phyloP scores from a whole-genome alignment of 2,329 filamentous ascomycete genomes.

The Aspergillus costaricaensis region DNA sequence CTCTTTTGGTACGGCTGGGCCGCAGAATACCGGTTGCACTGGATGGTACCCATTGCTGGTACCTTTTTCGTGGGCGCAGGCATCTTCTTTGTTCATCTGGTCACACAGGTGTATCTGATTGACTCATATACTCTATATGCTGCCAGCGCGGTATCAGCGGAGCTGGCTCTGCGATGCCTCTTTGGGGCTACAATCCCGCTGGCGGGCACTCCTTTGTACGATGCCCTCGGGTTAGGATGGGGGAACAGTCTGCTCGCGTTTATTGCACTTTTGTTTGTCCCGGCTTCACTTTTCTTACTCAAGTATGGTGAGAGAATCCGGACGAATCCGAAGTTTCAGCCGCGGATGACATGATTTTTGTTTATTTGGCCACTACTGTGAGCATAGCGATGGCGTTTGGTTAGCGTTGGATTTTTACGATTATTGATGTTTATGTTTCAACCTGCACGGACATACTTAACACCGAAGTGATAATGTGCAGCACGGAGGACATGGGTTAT shows the following conservation, averaged over 20 bases:
- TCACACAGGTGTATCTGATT: slow-evolving; percentile 20
- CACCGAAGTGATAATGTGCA: too few species aligned
- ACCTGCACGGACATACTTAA: too few species aligned
- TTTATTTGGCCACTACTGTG: neutral
- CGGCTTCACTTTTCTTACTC: slow-evolving; percentile 12
- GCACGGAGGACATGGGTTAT: too few species aligned
- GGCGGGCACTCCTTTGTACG: slow-evolving; percentile 16
- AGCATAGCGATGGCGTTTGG: slow-evolving; percentile 1
- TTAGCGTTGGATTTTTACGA: too few species aligned
- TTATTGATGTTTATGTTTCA: too few species aligned
- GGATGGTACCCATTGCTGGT: slow-evolving; percentile 24
- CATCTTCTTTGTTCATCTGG: slow-evolving; percentile 26
- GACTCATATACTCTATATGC: slow-evolving; percentile 21
- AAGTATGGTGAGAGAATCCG: slow-evolving; percentile 21
- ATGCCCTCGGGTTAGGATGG: slow-evolving; percentile 19
- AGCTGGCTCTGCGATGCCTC: slow-evolving; percentile 18
- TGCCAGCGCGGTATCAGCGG: slow-evolving; percentile 18
- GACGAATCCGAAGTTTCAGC: slow-evolving; percentile 18
- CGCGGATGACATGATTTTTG: slow-evolving; percentile 12
- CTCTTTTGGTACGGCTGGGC: slow-evolving; percentile 30
- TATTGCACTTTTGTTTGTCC: slow-evolving; percentile 18
- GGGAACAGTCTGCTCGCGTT: slow-evolving; percentile 19
- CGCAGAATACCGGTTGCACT: slow-evolving; percentile 19
- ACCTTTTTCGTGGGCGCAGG: slow-evolving; percentile 38
- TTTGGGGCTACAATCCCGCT: slow-evolving; percentile 20